Conservation (phyloP, 306 rosid species). For the Amphicarpaea edgeworthii region DNA sequence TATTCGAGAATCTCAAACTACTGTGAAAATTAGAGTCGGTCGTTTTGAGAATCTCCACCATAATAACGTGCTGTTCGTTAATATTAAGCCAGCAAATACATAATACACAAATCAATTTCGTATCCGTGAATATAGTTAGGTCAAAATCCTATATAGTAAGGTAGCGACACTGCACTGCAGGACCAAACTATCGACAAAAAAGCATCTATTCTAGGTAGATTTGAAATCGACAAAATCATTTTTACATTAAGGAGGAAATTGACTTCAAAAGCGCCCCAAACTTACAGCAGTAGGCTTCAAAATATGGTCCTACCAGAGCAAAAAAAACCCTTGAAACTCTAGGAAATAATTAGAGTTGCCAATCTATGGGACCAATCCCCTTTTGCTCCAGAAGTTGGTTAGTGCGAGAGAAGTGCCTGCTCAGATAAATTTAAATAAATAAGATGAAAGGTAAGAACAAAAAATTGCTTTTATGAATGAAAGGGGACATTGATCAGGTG, state of each 20-base stretch:
- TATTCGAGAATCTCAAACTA: neutral
- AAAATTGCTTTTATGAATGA: slow-evolving; percentile 11
- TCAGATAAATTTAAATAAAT: slow-evolving; percentile 37
- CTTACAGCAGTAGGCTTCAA: slow-evolving; percentile 3
- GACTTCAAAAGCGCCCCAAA: slow-evolving; percentile 31
- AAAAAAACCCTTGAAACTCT: neutral
- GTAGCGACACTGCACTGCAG: neutral
- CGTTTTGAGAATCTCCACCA: neutral
- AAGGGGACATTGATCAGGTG: neutral
- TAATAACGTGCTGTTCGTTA: neutral
- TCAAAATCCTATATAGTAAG: slow-evolving; percentile 24
- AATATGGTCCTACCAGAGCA: neutral
- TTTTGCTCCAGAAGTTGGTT: slow-evolving; percentile 77
- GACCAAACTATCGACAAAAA: slow-evolving; percentile 16
- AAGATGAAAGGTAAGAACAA: neutral
- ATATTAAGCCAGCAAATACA: slow-evolving; percentile 30
- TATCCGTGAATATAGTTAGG: slow-evolving; percentile 10
- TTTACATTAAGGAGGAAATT: slow-evolving; percentile 17
- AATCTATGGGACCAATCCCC: slow-evolving; percentile 72
- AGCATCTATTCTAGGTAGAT: slow-evolving; percentile 36
- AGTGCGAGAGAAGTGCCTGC: slow-evolving; percentile 93
- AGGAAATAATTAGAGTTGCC: slow-evolving; percentile 70
- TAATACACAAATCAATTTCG: slow-evolving; percentile 33
- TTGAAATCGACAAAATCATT: slow-evolving; percentile 23
- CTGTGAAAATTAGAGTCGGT: neutral